phyloP scores from a whole-genome alignment of 805 yeast genomes.

The Candida krabiensis region DNA sequence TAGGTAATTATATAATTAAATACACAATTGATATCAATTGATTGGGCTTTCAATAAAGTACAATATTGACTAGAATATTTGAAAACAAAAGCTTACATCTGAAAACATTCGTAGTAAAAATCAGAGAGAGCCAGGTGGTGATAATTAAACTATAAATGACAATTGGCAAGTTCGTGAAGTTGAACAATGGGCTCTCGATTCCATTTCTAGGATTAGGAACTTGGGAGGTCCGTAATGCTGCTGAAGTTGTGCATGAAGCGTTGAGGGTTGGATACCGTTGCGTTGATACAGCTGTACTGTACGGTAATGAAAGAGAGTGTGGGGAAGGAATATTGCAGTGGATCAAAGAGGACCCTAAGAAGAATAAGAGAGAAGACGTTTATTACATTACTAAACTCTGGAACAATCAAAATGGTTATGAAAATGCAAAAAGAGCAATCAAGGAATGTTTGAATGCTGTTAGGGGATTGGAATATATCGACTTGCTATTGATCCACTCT shows the following conservation, averaged over 20 bases:
- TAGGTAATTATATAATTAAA: too few relatives aligned
- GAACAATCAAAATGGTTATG: conserved; percentile 65
- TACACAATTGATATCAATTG: too few relatives aligned
- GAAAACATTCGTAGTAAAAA: too few relatives aligned
- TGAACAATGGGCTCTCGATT: conserved; percentile 54
- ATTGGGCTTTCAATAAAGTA: too few relatives aligned
- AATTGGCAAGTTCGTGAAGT: conserved; percentile 30
- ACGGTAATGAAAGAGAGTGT: conserved; percentile 49
- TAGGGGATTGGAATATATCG: conserved; percentile 63
- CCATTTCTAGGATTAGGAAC: conserved; percentile 54
- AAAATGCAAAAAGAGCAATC: conserved; percentile 57
- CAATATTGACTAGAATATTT: too few relatives aligned
- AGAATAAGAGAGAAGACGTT: conserved; percentile 49
- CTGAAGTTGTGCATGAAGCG: conserved; percentile 42
- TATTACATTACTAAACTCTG: conserved; percentile 73
- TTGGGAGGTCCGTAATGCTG: conserved; percentile 41
- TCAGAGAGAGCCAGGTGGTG: too few relatives aligned
- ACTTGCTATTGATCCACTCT: conserved; percentile 65
- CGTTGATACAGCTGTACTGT: conserved; percentile 49
- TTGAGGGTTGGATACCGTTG: conserved; percentile 45
- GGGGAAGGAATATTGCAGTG: conserved; percentile 47
- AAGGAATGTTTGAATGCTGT: conserved; percentile 53
- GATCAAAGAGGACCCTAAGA: conserved; percentile 35
- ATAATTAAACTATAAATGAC: too few relatives aligned
- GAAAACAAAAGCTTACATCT: too few relatives aligned